A percentile compares a stretch with the other conserved stretches of the same genome.
These are phyloP conservation scores for Psidium friedrichsthalianum DNA, from an alignment of 345 rosid genomes.

Conservation along the genomic window DNA sequence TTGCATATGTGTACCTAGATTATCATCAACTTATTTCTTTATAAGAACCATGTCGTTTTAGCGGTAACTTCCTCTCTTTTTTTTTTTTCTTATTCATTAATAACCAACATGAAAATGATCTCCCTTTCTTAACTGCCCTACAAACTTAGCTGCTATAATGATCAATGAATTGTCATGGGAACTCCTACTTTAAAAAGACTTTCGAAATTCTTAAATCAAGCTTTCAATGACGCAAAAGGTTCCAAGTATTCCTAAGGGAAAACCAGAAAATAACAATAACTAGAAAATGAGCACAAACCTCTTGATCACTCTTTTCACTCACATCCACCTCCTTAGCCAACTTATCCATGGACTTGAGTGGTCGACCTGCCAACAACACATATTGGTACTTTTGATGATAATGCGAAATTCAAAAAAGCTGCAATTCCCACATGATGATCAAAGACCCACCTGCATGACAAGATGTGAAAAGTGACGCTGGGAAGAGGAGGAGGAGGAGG, in stretches of 20 bases:
- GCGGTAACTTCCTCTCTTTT: background rate
- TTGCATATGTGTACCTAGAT: background rate
- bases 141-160: background rate
- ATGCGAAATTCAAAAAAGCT: background rate
- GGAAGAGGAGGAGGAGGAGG: background rate
- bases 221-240: background rate
- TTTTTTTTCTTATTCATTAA: background rate
- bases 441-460: background rate
- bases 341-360: background rate
- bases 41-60: background rate
- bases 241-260: background rate
- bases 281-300: background rate
- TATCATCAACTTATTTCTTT: background rate
- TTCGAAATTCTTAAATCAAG: no score
- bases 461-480: background rate
- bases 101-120: background rate
- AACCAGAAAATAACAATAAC: background rate
- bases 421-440: background rate
- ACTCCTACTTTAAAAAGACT: no score
- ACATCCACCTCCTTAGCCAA: background rate
- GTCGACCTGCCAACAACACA: background rate
- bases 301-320: background rate
- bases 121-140: background rate
- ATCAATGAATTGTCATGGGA: background rate
- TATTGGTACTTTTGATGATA: background rate